Evolutionary conservation across 2,329 filamentous ascomycete species (phyloP), one percentile per base, ranked within the genome.

Genomic region (Sporothrix inflata): DNA sequence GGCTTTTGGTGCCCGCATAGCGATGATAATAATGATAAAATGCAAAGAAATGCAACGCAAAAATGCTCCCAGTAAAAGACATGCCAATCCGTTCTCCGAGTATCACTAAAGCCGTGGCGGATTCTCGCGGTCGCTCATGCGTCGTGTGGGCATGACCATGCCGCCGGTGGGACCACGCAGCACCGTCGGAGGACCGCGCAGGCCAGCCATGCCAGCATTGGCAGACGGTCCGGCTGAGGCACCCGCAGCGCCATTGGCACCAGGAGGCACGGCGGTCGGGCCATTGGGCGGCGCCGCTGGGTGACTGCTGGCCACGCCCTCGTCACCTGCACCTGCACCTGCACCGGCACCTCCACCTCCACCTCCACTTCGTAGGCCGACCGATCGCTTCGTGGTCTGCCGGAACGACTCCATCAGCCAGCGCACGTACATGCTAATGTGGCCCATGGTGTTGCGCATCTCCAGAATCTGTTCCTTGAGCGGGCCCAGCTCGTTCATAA

Each of bases 381-480:
- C 73, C 0, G 70, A 72, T 4, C 73, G 73, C 19, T 73, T 75
- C 9, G 74, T 71, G 0, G 69, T 74, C 42, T 75, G 74, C 27
- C 74, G 73, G 51, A 75, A 69, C 38, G 69, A 71, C 69, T 75
- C 87, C 78, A 88, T 84, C 38, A 89, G 82, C 86, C 86, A 88
- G 72, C 86, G 85, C 60, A 88, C 85, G 74, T 89, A 86, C 86
- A 89, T 88, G 70, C 85, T 84, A 57, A 89, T 83, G 76, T 88
- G 85, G 68, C 87, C 87, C 73, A 88, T 81, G 75, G 85, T 88
- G 79, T 85, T 88, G 57, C 85, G 82, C 55, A 89, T 81, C 77
- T 90, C 88, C 4, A 85, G 84, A n/a, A 90, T 84, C 78, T 90
- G 87, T 73, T 90, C 88, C 72, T 88, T 87, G 73, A 90, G 85